phyloP scores from a whole-genome alignment of 2,329 filamentous ascomycete genomes.

The Penicillium polonicum region DNA sequence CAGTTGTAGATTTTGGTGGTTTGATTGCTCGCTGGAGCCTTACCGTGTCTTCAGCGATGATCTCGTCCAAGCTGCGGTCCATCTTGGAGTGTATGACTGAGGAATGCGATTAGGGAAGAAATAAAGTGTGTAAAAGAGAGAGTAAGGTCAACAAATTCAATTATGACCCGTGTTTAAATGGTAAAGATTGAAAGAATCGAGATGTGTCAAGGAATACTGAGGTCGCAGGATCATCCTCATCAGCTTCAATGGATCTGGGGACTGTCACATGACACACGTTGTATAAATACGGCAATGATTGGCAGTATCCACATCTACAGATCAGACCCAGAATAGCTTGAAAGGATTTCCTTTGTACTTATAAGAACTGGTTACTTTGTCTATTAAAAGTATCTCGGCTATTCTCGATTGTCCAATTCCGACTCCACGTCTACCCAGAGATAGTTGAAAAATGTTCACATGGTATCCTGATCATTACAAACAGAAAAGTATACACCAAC shows the following conservation, averaged over 20 bases:
- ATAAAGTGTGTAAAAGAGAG: background rate
- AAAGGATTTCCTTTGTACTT: background rate
- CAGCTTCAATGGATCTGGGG: constrained; percentile 7
- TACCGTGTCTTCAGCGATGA: constrained; percentile 62
- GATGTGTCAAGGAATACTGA: background rate
- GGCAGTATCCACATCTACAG: background rate
- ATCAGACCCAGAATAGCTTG: background rate
- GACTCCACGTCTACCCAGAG: background rate
- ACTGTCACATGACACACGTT: background rate
- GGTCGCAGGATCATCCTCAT: constrained; percentile 11
- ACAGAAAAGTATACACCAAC: constrained; percentile 20
- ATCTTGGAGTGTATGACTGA: constrained; percentile 41
- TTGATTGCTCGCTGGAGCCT: constrained; percentile 13
- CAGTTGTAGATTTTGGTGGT: constrained; percentile 11
- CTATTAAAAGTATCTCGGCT: background rate
- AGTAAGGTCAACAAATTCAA: background rate
- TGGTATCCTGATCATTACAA: constrained; percentile 25
- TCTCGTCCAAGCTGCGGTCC: constrained; percentile 65
- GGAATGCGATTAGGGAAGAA: background rate
- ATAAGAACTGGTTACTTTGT: background rate
- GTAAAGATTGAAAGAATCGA: background rate
- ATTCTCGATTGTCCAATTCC: background rate
- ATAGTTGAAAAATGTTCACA: constrained; percentile 10
- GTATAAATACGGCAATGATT: background rate
- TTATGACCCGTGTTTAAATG: background rate